Base-by-base conservation (phyloP, 2,329 filamentous ascomycete species). In the Trichoderma aggressivum region DNA sequence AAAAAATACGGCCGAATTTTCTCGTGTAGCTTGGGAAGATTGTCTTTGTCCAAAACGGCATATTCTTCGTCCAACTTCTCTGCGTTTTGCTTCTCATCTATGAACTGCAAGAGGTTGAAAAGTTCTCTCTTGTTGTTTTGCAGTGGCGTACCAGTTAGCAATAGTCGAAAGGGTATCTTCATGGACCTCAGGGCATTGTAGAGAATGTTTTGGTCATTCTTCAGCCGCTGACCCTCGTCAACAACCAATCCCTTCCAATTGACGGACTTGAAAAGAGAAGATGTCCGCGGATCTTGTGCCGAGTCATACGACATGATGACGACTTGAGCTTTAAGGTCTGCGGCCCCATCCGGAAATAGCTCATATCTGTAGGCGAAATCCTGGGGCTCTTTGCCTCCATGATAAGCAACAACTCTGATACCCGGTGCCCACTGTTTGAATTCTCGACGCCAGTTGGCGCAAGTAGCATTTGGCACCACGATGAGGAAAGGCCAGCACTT, bases 241-340 rank as follows among this genome's bases (percentile, higher is more conserved):
- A 98, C 93, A 16, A 99, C 89, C 36, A 99, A 83, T 0, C 93
- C 95, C 64, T 91, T 89, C 96, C 96, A 99, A 55, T 89, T 90
- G 26, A 97, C 88, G 14, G 84, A 84, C 30, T 85, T 87, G 78
- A 99, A 92, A 47, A 91, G 87, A 11, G 79, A 82, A 70, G 86
- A 88, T 53, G 90, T 91, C 65, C 86, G 87, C 6, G 91, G 88
- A 73, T 97, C 94, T 50, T 91, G 86, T 43, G 94, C 93, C 10
- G 94, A 92, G 77, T 98, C 95, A 77, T 97, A 99, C 0, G 95
- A 98, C 78, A 96, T 97, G 76, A 99, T 91, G 1, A 99, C 94
- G 24, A 98, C 88, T 77, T 99, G 95, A 34, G 94, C 95, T 75
- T 91, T 91, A 79, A 98, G 89, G 63, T 92, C 90, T 60, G 86